A percentile compares a stretch with the other conserved stretches of the same genome.
These are phyloP conservation scores for Candida albicans DNA, from an alignment of 1,139 yeast genomes.

Conservation along the genomic window DNA sequence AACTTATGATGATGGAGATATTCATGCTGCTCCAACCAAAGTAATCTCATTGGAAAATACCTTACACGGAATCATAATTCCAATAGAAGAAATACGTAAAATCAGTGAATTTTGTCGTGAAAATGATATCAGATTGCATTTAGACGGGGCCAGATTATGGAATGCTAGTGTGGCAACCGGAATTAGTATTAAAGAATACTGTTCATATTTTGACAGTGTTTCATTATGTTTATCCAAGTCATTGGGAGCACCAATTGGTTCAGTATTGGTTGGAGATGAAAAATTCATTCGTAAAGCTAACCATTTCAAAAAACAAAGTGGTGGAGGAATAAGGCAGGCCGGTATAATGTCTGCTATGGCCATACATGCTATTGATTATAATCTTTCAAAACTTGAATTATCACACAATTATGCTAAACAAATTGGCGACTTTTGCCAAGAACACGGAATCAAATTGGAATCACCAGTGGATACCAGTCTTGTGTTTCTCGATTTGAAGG, in stretches of 20 bases:
- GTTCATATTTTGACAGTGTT: conserved; percentile 80
- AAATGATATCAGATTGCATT: conserved; percentile 67
- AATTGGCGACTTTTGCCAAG: conserved; percentile 61
- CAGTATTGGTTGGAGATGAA: conserved; percentile 72
- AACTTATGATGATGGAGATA: conserved; percentile 77
- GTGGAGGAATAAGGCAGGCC: conserved; percentile 92
- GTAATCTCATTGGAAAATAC: conserved; percentile 87
- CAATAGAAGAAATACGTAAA: conserved; percentile 73
- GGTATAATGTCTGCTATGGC: conserved; percentile 89
- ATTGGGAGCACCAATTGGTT: conserved; percentile 93
- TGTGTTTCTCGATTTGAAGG: conserved; percentile 70
- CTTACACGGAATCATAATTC: conserved; percentile 77
- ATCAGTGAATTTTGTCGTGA: conserved; percentile 72
- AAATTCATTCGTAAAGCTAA: conserved; percentile 69
- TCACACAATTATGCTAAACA: conserved; percentile 72
- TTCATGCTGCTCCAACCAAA: conserved; percentile 87
- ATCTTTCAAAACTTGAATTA: conserved; percentile 56
- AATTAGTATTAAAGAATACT: conserved; percentile 66
- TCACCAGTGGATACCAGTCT: conserved; percentile 86
- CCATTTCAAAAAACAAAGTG: conserved; percentile 89
- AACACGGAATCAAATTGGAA: conserved; percentile 50
- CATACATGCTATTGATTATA: conserved; percentile 70
- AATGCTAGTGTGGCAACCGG: conserved; percentile 82
- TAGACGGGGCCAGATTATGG: conserved; percentile 97
- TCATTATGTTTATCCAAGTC: conserved; percentile 89